Percentiles rank a stretch among this genome's conserved stretches.
These are phyloP conservation scores for Suillus ampliporus DNA, from an alignment of 768 basidiomycete genomes.

Conservation along the genomic window DNA sequence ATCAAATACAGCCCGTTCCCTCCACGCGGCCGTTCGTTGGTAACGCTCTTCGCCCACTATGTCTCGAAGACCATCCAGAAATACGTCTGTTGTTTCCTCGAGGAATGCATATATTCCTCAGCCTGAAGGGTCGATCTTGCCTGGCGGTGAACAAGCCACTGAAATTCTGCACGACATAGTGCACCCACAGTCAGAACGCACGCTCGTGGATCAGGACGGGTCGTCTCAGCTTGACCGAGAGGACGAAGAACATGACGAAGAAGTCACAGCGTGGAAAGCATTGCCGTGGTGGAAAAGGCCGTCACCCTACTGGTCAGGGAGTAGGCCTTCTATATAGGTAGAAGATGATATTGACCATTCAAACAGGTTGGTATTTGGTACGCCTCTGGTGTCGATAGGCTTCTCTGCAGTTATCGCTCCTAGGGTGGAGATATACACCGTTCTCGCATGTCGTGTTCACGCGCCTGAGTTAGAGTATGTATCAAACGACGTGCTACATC, in stretches of 20 bases:
- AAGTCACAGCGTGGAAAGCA: slow-evolving; percentile 28
- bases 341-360: slow-evolving; percentile 3
- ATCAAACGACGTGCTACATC: neutral
- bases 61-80: slow-evolving; percentile 22
- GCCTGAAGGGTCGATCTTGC: slow-evolving; percentile 45
- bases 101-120: slow-evolving; percentile 27
- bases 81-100: slow-evolving; percentile 27
- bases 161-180: slow-evolving; percentile 54
- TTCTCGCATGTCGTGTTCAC: slow-evolving; percentile 70
- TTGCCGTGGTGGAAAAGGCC: slow-evolving; percentile 80
- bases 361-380: slow-evolving; percentile 59
- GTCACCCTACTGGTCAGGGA: slow-evolving; percentile 71
- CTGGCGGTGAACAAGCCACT: slow-evolving; percentile 53
- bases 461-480: slow-evolving; percentile 55
- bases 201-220: slow-evolving; percentile 29
- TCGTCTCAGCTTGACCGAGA: slow-evolving; percentile 27
- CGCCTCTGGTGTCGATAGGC: slow-evolving; percentile 62
- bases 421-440: slow-evolving; percentile 75
- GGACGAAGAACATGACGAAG: slow-evolving; percentile 35
- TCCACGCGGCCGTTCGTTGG: slow-evolving; percentile 5
- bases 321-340: neutral
- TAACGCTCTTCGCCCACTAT: slow-evolving; percentile 21
- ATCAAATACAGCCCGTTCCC: neutral
- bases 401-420: slow-evolving; percentile 67
- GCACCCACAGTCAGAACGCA: slow-evolving; percentile 45